Percentiles rank a stretch among this genome's conserved stretches.
Conservation (phyloP, 2,329 filamentous ascomycete genomes). For the Hymenoscyphus linearis region DNA sequence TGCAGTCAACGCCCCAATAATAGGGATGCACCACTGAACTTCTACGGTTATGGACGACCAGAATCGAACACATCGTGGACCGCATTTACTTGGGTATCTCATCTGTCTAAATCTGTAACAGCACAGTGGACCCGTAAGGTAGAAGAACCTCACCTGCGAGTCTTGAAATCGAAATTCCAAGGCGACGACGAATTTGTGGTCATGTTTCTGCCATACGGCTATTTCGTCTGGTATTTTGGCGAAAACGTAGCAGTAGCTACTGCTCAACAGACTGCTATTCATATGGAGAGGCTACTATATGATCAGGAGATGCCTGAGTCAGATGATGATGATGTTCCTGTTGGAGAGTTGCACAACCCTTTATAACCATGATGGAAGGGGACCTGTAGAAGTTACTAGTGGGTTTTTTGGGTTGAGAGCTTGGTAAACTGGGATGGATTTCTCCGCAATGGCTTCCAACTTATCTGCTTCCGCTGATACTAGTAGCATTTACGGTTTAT, state of each 20-base stretch:
- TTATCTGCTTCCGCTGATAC: no score
- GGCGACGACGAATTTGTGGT: conserved; percentile 26
- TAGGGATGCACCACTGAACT: neutral
- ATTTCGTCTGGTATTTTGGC: conserved; percentile 24
- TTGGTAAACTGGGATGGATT: no score
- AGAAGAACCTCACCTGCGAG: neutral
- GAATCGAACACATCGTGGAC: neutral
- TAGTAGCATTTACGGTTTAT: neutral
- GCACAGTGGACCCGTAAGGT: neutral
- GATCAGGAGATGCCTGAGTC: neutral
- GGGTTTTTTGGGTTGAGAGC: no score
- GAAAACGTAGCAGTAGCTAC: neutral
- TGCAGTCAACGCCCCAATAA: neutral
- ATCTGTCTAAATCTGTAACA: neutral
- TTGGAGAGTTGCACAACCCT: neutral
- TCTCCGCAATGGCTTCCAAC: no score
- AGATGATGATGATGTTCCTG: neutral
- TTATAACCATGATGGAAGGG: neutral
- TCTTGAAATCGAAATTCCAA: neutral
- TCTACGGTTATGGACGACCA: neutral
- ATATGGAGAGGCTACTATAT: neutral
- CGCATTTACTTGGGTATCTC: neutral
- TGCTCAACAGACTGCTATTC: neutral
- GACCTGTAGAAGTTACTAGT: neutral
- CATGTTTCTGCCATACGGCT: conserved; percentile 9